Evolutionary conservation across 1,284 basidiomycete genomes (phyloP).

Genomic region (Melampsora americana): DNA sequence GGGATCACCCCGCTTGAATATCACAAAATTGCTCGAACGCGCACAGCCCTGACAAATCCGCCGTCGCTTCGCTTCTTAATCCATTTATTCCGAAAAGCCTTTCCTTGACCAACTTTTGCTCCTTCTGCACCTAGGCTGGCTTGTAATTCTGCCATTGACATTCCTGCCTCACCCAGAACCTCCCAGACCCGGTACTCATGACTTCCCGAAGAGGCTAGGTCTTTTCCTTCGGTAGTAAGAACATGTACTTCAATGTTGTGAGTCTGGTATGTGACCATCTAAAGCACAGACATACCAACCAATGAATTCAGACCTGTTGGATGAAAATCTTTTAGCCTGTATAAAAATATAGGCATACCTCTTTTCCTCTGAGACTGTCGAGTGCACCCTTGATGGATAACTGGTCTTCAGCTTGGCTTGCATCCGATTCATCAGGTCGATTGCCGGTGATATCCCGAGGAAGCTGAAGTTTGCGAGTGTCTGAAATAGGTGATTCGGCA

Average conservation of each 20-base stretch:
- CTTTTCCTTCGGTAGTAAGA: constrained; percentile 30
- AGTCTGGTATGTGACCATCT: constrained; percentile 43
- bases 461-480: constrained; percentile 25
- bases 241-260: constrained; percentile 39
- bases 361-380: constrained; percentile 40
- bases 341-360: constrained; percentile 12
- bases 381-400: constrained; percentile 38
- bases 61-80: constrained; percentile 85
- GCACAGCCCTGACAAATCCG: constrained; percentile 66
- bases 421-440: constrained; percentile 22
- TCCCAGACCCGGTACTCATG: constrained; percentile 43
- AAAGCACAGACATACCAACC: neutral
- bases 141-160: constrained; percentile 29
- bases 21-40: constrained; percentile 9
- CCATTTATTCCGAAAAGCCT: constrained; percentile 97
- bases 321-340: neutral
- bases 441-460: neutral
- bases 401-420: constrained; percentile 30
- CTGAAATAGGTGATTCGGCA: constrained; percentile 21
- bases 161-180: constrained; percentile 16
- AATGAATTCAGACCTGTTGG: neutral
- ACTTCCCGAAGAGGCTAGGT: constrained; percentile 24
- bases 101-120: constrained; percentile 69
- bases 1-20: constrained; percentile 19
- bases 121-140: constrained; percentile 50